Conservation (phyloP, 768 basidiomycete species). For the Leccinum disarticulatum region DNA sequence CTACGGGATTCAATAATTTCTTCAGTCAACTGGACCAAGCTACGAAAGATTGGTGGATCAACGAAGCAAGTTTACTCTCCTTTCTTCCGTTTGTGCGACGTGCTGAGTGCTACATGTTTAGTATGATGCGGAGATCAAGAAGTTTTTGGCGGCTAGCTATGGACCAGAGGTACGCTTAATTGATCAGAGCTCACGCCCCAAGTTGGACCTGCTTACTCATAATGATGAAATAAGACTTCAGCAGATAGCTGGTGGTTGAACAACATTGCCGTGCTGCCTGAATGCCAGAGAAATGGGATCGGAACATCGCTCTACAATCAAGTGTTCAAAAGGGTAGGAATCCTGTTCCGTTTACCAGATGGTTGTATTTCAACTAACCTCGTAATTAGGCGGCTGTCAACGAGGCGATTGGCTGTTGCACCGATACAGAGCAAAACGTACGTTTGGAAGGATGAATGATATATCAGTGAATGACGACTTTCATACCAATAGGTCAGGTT, state of each 20-base stretch:
- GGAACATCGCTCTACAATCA: not conserved
- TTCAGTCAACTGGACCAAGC: not conserved
- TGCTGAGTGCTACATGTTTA: not conserved
- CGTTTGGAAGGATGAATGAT: not conserved
- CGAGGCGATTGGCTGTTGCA: not conserved
- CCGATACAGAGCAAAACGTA: conserved; percentile 5
- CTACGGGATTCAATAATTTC: not conserved
- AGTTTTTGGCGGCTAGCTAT: not conserved
- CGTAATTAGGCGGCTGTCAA: not conserved
- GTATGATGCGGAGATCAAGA: not conserved
- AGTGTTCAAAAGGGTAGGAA: conserved; percentile 2
- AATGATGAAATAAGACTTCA: not conserved
- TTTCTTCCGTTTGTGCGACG: not conserved
- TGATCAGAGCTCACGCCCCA: too few relatives aligned
- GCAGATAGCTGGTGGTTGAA: conserved; percentile 5
- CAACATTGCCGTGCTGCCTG: not conserved
- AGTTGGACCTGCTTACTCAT: not conserved
- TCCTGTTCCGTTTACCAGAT: not conserved
- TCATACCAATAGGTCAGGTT: not conserved
- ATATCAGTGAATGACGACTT: not conserved
- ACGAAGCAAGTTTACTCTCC: not conserved
- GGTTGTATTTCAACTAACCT: not conserved
- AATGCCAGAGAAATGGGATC: conserved; percentile 2
- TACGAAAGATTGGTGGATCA: conserved; percentile 4
- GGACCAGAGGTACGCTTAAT: conserved; percentile 1